Base-by-base conservation (phyloP, 2,329 filamentous ascomycete genomes). In the Beauveria brongniartii region DNA sequence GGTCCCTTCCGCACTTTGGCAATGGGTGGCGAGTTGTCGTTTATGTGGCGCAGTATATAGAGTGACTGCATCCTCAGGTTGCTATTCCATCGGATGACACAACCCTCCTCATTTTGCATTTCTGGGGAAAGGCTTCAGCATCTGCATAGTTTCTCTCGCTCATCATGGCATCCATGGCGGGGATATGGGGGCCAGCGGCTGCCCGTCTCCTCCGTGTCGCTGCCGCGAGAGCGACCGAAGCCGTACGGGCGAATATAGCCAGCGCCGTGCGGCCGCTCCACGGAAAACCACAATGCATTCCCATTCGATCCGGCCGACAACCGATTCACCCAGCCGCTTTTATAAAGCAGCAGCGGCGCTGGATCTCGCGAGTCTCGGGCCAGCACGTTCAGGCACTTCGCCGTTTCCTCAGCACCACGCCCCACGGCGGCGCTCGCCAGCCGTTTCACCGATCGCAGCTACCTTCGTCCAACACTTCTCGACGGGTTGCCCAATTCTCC, bases 401-500 rank as follows among this genome's bases (percentile, higher is more conserved):
- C 59, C 77, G 81, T 64, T 83, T 82, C 69, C 72, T 84, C 64
- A 81, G 74, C 71, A 77, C 75, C 62, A 73, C 72, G 58, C 22
- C 58, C 43, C 48, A 24, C 48, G n/a, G 22, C 10, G 34, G 51
- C 14, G 58, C 59, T 59, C 24, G 68, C 55, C 67, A 68, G 10
- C 66, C 74, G 30, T 69, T 79, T 68, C 77, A 80, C 70, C 78
- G 80, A 64, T 75, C 74, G 64, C 78, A 77, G 66, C 77, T 82
- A 64, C 76, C 81, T 9, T 71, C 72, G 26, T 82, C 81, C 20
- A 76, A 73, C 63, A 81, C 77, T 16, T 77, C 80, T 18, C 78
- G 78, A 48, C 78, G 77, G 48, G 74, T 85, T 61, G 80, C 79
- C 37, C 83, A 86, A 63, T 82, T 89, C 62, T 86, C 90, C 18